Evolutionary conservation across 768 basidiomycete genomes (phyloP), one percentile per base, ranked within the genome.

Genomic region (Boletus huronensis): DNA sequence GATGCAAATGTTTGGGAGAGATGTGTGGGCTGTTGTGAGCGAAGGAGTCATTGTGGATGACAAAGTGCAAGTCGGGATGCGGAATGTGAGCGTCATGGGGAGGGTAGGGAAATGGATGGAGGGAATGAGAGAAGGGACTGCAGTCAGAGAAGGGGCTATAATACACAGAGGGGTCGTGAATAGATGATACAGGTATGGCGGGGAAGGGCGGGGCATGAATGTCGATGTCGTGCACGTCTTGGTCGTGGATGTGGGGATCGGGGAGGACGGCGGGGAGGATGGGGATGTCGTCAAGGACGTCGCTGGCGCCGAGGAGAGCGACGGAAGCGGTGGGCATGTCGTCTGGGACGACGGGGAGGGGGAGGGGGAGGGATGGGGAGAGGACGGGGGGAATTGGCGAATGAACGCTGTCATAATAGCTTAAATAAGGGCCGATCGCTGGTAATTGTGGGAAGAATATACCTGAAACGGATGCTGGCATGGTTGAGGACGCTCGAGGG

Each of bases 151-250:
- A 67, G 26, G 68, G 29, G 62, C 48, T 69, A 70, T 71, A 71
- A 71, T 71, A 71, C 67, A 71, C 38, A 4, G 63, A 36, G 14
- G 51, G 9, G 53, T 65, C 70, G 46, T 66, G 70, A 60, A 70
- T 58, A 50, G 70, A 71, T 70, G 70, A 66, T 71, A 70, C 71
- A 70, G 63, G 38, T 38, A 65, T 11, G 32, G 32, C 19, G 45
- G 58, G 8, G 45, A 69, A 72, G 28, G 59, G 51, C 44, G 58
- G 21, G 58, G 51, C 58, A 48, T 70, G 69, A 59, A 72, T 59
- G 69, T 62, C 53, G 59, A 71, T 67, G 70, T 71, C 71, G 56
- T 68, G 60, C 38, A 61, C 41, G 69, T 70, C 64, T 11, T 67
- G 53, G 59, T 70, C 68, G 26, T 65, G 55, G 59, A 31, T 45